phyloP scores from a whole-genome alignment of 306 rosid genomes.

The Quercus aquifolioides region DNA sequence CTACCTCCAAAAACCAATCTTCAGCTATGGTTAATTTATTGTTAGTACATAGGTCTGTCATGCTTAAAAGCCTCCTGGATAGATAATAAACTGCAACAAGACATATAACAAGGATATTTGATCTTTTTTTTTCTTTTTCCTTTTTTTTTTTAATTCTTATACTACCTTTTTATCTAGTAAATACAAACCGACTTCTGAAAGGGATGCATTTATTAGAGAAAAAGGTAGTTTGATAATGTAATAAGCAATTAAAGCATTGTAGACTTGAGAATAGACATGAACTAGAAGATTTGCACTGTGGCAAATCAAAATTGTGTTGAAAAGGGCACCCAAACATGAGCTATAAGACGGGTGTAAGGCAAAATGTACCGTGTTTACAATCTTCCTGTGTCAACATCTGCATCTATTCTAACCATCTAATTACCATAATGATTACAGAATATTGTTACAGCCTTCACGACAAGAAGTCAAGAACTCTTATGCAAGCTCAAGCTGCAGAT shows the following conservation, averaged over 20 bases:
- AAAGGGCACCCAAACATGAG: neutral
- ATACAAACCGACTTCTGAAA: too few relatives aligned
- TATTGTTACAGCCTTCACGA: conserved; percentile 28
- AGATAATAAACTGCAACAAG: neutral
- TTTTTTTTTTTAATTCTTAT: too few relatives aligned
- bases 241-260: neutral
- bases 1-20: neutral
- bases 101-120: neutral
- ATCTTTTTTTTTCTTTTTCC: neutral
- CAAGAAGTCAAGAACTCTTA: conserved; percentile 22
- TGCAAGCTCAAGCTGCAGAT: conserved; percentile 26
- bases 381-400: conserved; percentile 27
- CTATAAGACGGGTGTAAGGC: neutral
- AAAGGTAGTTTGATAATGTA: too few relatives aligned
- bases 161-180: too few relatives aligned
- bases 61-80: neutral
- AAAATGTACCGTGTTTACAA: neutral
- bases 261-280: neutral
- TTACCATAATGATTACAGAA: conserved; percentile 17
- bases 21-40: neutral
- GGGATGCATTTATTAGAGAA: too few relatives aligned
- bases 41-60: neutral
- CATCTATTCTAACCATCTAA: conserved; percentile 33
- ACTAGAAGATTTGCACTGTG: neutral
- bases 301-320: neutral